A percentile compares a stretch with the other conserved stretches of the same genome.
phyloP scores from a whole-genome alignment of 495 filamentous ascomycete species.

The Podospora fimiseda region DNA sequence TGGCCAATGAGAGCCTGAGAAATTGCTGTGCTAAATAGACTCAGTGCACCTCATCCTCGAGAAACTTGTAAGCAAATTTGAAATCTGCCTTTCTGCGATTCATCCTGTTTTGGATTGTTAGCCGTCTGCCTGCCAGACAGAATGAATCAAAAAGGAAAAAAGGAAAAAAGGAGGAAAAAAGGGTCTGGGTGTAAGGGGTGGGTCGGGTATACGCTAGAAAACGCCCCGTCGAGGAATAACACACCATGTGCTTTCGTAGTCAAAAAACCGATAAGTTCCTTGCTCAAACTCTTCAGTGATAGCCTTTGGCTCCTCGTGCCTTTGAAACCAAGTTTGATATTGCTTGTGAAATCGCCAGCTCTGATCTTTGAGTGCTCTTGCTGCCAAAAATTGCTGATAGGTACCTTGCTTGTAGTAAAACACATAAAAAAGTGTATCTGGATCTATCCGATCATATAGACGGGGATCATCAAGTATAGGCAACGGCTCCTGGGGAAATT shows the following conservation, averaged over 20 bases:
- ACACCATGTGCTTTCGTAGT: conserved; percentile 99
- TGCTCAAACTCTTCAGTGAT: conserved; percentile 99
- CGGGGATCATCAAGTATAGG: conserved; percentile 84
- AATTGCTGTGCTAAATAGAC: too few relatives aligned
- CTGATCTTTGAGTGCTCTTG: conserved; percentile 89
- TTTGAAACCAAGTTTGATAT: conserved; percentile 98
- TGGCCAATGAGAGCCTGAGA: too few relatives aligned
- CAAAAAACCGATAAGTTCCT: conserved; percentile 97
- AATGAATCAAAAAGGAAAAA: too few relatives aligned
- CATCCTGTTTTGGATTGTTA: conserved; percentile 61
- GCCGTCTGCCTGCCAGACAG: conserved; percentile 1
- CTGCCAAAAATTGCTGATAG: conserved; percentile 93
- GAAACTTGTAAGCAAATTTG: conserved; percentile 94
- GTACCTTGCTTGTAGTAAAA: conserved; percentile 98
- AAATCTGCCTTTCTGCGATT: conserved; percentile 97
- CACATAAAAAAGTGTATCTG: conserved; percentile 95
- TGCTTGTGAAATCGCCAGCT: conserved; percentile 99
- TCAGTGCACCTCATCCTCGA: conserved; percentile 19
- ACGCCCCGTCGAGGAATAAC: too few relatives aligned
- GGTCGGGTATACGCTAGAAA: too few relatives aligned
- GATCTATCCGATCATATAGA: conserved; percentile 82
- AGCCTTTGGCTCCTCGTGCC: conserved; percentile 94
- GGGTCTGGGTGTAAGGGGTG: too few relatives aligned
- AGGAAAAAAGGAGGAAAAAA: too few relatives aligned
- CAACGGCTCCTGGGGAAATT: conserved; percentile 89